Evolutionary conservation across 2,329 filamentous ascomycete species (phyloP), one percentile per base, ranked within the genome.

Genomic region (Daldinia sp.): DNA sequence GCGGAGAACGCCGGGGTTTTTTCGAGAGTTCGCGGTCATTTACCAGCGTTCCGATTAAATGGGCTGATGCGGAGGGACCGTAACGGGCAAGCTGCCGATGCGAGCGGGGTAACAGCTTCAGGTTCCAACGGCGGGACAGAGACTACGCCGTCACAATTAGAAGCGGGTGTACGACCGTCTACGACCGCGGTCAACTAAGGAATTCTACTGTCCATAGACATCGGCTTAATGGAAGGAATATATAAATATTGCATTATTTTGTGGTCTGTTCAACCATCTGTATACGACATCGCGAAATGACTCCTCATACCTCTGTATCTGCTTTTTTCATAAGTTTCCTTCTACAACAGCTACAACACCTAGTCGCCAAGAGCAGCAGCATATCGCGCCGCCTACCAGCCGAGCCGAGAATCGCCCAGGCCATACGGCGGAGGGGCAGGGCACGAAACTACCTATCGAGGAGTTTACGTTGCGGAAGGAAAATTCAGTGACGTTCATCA

Each of bases 91-190:
- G 54, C 65, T 34, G 25, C 53, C 1, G 61, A 62, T 21, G 39
- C 67, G 1, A 30, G 57, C 6, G 67, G 68, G 11, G 65, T 65
- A 17, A 64, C 67, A 10, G 70, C 69, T 11, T 72, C 73, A 8
- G 72, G 70, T 19, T 67, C 73, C 9, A 74, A 72, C 49, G 67
- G 66, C 30, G 58, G 47, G 25, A 51, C 53, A 17, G 50, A 58
- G 63, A 61, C 72, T 1, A 64, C 81, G 9, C 81, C 81, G 4
- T 80, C 80, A 51, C 80, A 83, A 66, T 75, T 83, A 9, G 81
- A 83, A 71, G 77, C 81, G 21, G 81, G 79, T 55, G 73, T 74
- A 51, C 76, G 77, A 51, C 69, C 72, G 30, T 64, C 72, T 7
- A 64, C 67, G 37, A 64, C 63, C 53, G 56, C 64, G 52, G 55